Conservation (phyloP, 1,139 yeast species). For the Kodamaea arcana region DNA sequence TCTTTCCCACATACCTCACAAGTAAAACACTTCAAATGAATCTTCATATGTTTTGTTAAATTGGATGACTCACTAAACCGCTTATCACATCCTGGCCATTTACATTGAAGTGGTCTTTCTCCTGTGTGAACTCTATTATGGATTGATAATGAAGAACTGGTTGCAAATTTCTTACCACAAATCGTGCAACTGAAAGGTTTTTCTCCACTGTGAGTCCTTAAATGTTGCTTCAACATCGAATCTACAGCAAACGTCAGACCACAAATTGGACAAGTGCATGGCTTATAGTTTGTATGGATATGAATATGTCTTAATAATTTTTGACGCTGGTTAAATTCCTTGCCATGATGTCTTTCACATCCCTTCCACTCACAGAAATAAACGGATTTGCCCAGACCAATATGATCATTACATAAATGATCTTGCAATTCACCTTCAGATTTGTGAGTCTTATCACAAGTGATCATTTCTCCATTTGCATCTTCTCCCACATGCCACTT, state of each 20-base stretch:
- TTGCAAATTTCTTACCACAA: slow-evolving; percentile 52
- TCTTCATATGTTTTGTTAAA: slow-evolving; percentile 80
- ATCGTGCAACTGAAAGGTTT: slow-evolving; percentile 47
- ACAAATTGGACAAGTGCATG: slow-evolving; percentile 67
- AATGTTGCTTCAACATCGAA: slow-evolving; percentile 65
- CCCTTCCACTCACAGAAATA: slow-evolving; percentile 77
- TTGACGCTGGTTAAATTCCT: slow-evolving; percentile 75
- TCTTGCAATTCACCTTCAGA: slow-evolving; percentile 60
- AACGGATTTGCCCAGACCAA: slow-evolving; percentile 66
- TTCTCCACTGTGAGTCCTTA: slow-evolving; percentile 85
- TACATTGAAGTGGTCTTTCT: slow-evolving; percentile 77
- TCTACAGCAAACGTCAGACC: slow-evolving; percentile 67
- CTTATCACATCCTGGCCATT: slow-evolving; percentile 76
- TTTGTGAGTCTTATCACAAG: slow-evolving; percentile 49
- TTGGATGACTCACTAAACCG: slow-evolving; percentile 87
- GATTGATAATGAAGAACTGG: slow-evolving; percentile 51
- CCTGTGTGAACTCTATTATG: slow-evolving; percentile 56
- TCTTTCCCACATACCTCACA: slow-evolving; percentile 51
- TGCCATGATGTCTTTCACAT: slow-evolving; percentile 61
- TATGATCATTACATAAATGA: slow-evolving; percentile 65
- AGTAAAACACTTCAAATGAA: slow-evolving; percentile 49
- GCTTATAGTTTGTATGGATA: slow-evolving; percentile 81
- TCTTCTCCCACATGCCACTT: slow-evolving; percentile 42
- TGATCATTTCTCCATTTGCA: slow-evolving; percentile 25
- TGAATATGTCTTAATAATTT: slow-evolving; percentile 82